These are phyloP conservation scores for Cutaneotrichosporon mucoides DNA, from an alignment of 1,284 basidiomycete genomes.

Conservation along the genomic window DNA sequence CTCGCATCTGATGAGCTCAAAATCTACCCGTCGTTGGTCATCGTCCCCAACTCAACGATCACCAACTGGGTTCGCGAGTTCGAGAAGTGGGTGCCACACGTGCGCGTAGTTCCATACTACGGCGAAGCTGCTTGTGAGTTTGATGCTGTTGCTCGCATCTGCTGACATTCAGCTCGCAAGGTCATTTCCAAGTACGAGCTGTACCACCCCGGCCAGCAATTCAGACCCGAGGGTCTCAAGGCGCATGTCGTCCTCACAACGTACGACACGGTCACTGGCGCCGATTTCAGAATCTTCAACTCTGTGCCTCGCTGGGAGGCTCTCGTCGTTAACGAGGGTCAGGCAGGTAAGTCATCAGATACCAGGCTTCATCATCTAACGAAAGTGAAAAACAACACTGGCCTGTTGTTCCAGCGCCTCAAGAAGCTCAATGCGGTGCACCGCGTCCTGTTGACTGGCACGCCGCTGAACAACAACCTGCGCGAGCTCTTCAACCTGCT, in stretches of 20 bases:
- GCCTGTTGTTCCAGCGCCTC: constrained; percentile 75
- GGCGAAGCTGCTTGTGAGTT: constrained; percentile 56
- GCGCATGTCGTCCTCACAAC: constrained; percentile 81
- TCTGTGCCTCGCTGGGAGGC: constrained; percentile 83
- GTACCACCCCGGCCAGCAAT: constrained; percentile 55
- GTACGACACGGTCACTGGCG: constrained; percentile 71
- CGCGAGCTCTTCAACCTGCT: constrained; percentile 91
- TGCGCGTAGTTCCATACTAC: constrained; percentile 44
- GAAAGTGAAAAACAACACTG: constrained; percentile 70
- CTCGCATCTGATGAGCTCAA: constrained; percentile 57
- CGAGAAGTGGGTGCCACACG: constrained; percentile 77
- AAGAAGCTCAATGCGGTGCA: constrained; percentile 74
- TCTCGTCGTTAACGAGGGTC: constrained; percentile 84
- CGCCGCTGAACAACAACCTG: constrained; percentile 94
- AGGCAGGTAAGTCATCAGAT: background rate
- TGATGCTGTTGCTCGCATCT: background rate
- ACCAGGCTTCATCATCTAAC: background rate
- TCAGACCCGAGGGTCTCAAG: constrained; percentile 43
- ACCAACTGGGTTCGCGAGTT: constrained; percentile 66
- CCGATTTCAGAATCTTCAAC: constrained; percentile 75
- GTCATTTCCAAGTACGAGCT: constrained; percentile 80
- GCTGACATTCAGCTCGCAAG: constrained; percentile 58
- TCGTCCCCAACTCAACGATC: constrained; percentile 77
- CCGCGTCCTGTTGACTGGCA: constrained; percentile 89
- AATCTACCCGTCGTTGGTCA: constrained; percentile 73